Base-by-base conservation (phyloP, 1,284 basidiomycete genomes). In the Malassezia caprae region DNA sequence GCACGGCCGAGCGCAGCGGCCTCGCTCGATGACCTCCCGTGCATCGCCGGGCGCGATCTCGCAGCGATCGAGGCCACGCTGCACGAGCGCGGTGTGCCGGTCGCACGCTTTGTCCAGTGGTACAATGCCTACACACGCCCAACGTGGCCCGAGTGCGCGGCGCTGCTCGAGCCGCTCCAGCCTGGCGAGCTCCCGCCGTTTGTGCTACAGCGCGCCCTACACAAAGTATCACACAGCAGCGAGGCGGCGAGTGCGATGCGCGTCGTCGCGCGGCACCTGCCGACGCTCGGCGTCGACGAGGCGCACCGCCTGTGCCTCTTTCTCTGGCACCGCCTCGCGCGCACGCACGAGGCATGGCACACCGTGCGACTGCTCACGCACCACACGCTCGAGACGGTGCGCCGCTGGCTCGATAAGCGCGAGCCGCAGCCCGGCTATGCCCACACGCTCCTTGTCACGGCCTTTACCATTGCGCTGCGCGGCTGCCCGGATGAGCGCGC, bases 191-290 rank as follows among this genome's bases (percentile, higher is more conserved):
- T 52, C 10, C 50, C 50, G 23, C 55, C 48, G 30, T 57, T 52
- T 37, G 55, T 57, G 5, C 45, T 57, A 39, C 55, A 57, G 55
- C 49, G 55, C 21, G 49, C 50, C 8, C 23, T 57, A 11, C 21
- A 24, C 23, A 28, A 34, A 11, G 39, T 51, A 19, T 1, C 13
- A 5, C 10, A 24, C 32, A n/a, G 41, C 1, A 23, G 17, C n/a
- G 55, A 57, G 8, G 42, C 50, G 11, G 30, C 55, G 4, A 37
- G 39, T 30, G 55, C 55, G 4, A 50, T 52, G 6, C 30, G 26
- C 5, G 26, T 52, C 28, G 55, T 43, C 8, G 32, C 8, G 2
- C 30, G 24, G 26, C 50, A 48, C 26, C 17, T 26, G 19, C 19
- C 49, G 8, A 28, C 30, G 10, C 51, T 44, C 31, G 19, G 30